Percentiles rank a stretch among this genome's conserved stretches.
These are phyloP conservation scores for Silene conica DNA, from an alignment of 148 eudicot species.

Conservation along the genomic window DNA sequence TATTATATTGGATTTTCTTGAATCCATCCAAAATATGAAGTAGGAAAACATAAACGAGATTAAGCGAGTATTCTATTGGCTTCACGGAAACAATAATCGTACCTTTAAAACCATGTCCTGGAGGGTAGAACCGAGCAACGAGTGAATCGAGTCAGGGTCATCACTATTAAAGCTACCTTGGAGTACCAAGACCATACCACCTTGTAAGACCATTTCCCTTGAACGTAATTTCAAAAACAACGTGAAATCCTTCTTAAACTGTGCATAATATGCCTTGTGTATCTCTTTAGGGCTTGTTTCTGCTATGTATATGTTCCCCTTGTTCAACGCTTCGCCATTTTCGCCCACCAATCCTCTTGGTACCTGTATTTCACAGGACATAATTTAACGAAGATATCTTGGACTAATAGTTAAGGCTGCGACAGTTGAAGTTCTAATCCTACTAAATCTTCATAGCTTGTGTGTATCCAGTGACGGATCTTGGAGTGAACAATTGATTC, in stretches of 20 bases:
- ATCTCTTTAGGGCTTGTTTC: constrained; percentile 34
- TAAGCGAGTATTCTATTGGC: too few species aligned
- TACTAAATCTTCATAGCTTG: too few species aligned
- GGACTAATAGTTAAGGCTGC: too few species aligned
- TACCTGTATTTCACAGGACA: constrained; percentile 22
- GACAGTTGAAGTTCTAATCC: too few species aligned
- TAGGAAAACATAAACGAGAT: too few species aligned
- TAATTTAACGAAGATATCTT: too few species aligned
- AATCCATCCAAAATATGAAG: too few species aligned
- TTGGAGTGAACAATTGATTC: too few species aligned
- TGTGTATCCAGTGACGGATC: too few species aligned
- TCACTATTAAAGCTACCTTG: constrained; percentile 25
- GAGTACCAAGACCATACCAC: constrained; percentile 44
- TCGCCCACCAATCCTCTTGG: constrained; percentile 35
- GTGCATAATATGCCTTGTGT: constrained; percentile 37
- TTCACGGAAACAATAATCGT: too few species aligned
- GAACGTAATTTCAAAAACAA: constrained; percentile 39
- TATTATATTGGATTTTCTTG: too few species aligned
- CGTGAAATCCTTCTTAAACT: constrained; percentile 44
- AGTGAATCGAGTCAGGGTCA: constrained; percentile 21
- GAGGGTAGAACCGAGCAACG: constrained; percentile 28
- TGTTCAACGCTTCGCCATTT: constrained; percentile 27
- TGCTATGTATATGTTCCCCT: constrained; percentile 34
- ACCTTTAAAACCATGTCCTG: constrained; percentile 36
- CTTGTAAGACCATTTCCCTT: constrained; percentile 39